These are phyloP conservation scores for Lepiota brunneoincarnata DNA, from an alignment of 768 basidiomycete species.

Conservation along the genomic window DNA sequence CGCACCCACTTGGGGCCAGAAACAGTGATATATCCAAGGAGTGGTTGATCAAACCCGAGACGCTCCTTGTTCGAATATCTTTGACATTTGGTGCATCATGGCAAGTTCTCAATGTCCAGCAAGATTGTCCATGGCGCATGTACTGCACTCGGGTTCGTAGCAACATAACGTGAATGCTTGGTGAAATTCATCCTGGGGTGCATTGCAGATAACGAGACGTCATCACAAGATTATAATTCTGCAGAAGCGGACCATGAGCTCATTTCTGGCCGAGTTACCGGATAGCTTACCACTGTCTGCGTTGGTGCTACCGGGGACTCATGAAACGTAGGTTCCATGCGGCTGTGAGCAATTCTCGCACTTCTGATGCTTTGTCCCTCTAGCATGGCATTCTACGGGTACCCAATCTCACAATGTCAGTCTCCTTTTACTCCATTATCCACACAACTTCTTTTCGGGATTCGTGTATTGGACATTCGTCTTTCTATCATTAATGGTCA, in stretches of 20 bases:
- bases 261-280: conserved; percentile 60
- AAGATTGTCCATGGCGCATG: conserved; percentile 54
- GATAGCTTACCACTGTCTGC: conserved; percentile 68
- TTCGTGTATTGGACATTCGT: conserved; percentile 80
- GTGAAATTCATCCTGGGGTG: conserved; percentile 1
- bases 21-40: conserved; percentile 15
- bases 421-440: conserved; percentile 55
- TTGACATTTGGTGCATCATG: conserved; percentile 37
- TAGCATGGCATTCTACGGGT: conserved; percentile 82
- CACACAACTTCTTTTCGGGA: conserved; percentile 71
- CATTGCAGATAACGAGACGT: conserved; percentile 40
- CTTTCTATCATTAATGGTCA: conserved; percentile 54
- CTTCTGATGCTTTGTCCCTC: background rate
- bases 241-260: conserved; percentile 53
- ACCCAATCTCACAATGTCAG: conserved; percentile 89
- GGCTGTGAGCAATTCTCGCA: background rate
- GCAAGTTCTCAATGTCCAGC: conserved; percentile 38
- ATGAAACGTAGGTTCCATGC: conserved; percentile 55
- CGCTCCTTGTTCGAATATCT: conserved; percentile 25
- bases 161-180: background rate
- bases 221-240: conserved; percentile 53
- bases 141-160: conserved; percentile 51
- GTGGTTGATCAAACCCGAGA: conserved; percentile 24
- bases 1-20: background rate
- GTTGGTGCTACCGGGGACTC: conserved; percentile 76